Conservation (phyloP, 2,329 filamentous ascomycete species). For the Periconia macrospinosa region DNA sequence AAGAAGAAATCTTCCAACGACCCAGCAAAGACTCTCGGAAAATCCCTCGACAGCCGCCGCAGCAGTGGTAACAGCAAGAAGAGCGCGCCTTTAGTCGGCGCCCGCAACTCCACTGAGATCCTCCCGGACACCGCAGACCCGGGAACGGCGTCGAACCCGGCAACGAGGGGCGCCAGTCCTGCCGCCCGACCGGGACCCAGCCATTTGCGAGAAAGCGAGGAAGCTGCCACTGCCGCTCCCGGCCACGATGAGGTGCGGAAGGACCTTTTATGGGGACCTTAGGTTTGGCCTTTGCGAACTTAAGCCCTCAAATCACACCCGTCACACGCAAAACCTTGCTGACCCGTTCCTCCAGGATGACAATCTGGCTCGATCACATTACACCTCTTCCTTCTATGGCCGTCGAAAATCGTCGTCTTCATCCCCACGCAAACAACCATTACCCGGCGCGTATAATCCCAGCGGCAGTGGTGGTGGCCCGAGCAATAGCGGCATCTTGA, state of each 20-base stretch:
- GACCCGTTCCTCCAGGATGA: not conserved
- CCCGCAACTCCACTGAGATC: conserved; percentile 30
- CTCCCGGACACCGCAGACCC: conserved; percentile 26
- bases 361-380: not conserved
- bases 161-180: conserved; percentile 37
- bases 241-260: conserved; percentile 48
- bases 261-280: conserved; percentile 49
- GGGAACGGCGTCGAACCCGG: conserved; percentile 29
- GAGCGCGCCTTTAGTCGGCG: conserved; percentile 53
- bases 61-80: conserved; percentile 87
- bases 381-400: not conserved
- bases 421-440: conserved; percentile 18
- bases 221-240: conserved; percentile 19
- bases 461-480: not conserved
- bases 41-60: conserved; percentile 86
- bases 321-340: not conserved
- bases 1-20: conserved; percentile 48
- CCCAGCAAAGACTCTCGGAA: conserved; percentile 62
- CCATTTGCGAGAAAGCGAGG: conserved; percentile 36
- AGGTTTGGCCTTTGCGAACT: conserved; percentile 36
- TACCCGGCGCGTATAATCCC: conserved; percentile 11
- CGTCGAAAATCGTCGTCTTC: conserved; percentile 6
- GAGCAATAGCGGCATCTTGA: conserved; percentile 8
- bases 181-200: conserved; percentile 34
- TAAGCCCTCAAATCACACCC: conserved; percentile 24